Evolutionary conservation across 768 basidiomycete species (phyloP), one percentile per base, ranked within the genome.

Genomic region (Kwoniella mangroviensis): DNA sequence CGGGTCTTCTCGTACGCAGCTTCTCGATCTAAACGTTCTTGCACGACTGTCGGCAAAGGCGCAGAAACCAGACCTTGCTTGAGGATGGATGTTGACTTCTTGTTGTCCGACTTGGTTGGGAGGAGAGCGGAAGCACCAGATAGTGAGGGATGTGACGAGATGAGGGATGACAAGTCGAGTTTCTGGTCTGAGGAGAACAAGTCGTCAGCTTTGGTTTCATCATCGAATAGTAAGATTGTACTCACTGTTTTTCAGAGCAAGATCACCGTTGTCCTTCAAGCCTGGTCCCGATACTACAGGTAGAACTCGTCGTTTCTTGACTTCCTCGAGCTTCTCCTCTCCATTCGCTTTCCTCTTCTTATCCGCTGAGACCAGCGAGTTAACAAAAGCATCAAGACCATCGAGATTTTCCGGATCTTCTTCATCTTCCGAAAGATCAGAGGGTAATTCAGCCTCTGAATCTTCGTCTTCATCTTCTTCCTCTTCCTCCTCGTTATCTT

Each of bases 1-100:
- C 92, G 93, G 4, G 95, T 98, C 83, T 92, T 88, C 76, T 94
- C 94, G 80, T 96, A 97, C 0, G 96, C 96, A 9, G 94, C 96
- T 79, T 94, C 90, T 59, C 96, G 90, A 74, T 97, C 93, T 0
- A 98, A 85, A 54, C 92, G 90, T 70, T 97, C 94, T 81, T 97
- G 92, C 0, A 90, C 88, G 41, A 94, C 88, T 22, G 90, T 89
- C 10, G 93, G 93, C 0, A 99, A 85, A 0, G 96, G 96, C 0
- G 92, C 93, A 4, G 92, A 84, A 6, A 96, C 86, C 0, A 90
- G 86, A 70, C 87, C 86, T 24, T 84, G 85, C 77, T 90, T 90
- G 22, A 82, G 76, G 43, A 83, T 81, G 68, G 86, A 87, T 0
- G 87, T 86, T 0, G 87, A 84, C 0, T 86, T 82, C 2, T 85